These are phyloP conservation scores for Blastobotrys terrestris DNA, from an alignment of 805 yeast species.

Conservation along the genomic window DNA sequence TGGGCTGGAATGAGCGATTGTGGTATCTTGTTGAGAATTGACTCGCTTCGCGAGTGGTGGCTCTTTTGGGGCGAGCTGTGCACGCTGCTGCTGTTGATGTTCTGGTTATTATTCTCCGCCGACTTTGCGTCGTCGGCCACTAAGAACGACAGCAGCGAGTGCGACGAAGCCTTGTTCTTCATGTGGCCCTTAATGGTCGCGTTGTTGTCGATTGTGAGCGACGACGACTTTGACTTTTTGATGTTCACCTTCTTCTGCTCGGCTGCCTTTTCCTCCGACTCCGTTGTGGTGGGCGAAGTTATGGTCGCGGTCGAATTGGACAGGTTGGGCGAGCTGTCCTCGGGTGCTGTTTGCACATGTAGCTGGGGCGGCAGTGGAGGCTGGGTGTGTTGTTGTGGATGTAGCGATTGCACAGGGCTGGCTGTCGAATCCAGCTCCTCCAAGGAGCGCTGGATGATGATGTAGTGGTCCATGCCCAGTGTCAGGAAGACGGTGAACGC, in stretches of 20 bases:
- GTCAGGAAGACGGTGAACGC: not conserved
- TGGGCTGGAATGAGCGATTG: not conserved
- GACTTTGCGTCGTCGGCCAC: not conserved
- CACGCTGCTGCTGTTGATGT: not conserved
- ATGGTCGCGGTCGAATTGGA: not conserved
- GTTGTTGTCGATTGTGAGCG: not conserved
- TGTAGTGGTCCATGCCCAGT: not conserved
- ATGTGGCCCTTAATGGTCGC: not conserved
- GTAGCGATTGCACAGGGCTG: not conserved
- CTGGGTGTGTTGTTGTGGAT: too few relatives aligned
- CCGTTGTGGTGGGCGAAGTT: not conserved
- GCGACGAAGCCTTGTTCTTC: not conserved
- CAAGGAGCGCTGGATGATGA: not conserved
- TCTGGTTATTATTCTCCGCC: too few relatives aligned
- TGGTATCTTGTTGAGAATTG: not conserved
- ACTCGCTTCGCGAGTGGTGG: not conserved
- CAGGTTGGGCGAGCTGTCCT: not conserved
- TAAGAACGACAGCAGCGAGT: not conserved
- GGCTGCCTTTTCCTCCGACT: not conserved
- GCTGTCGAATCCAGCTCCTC: not conserved
- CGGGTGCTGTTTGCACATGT: not conserved
- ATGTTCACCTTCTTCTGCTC: not conserved
- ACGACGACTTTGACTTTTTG: conserved; percentile 1
- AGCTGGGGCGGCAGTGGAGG: not conserved
- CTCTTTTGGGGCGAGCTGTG: not conserved